Base-by-base conservation (phyloP, 768 basidiomycete species). In the Xerocomus potaroensis region DNA sequence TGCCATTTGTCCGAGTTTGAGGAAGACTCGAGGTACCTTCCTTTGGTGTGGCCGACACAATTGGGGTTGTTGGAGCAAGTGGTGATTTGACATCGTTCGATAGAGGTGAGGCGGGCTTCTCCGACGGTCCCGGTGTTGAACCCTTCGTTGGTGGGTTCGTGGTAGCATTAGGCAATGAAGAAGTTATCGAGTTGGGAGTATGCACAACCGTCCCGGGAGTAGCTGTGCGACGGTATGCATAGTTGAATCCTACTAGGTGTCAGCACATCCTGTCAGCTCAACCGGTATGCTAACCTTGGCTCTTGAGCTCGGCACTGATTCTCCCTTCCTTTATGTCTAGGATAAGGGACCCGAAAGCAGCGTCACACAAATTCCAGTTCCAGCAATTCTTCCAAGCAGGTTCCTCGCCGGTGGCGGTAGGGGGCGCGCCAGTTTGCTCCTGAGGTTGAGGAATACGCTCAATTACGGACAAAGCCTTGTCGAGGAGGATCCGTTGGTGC, bases 311-410 rank as follows among this genome's bases (percentile, higher is more conserved):
- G 0, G 87, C 86, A 48, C 90, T 93, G 37, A 99, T 81, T 40
- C 94, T 75, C 7, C 95, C 93, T 49, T 98, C 94, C 57, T 87
- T 87, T 57, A 98, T 71, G 55, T 96, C 92, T 36, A 99, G 71
- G 1, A 96, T 72, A 27, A 99, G 76, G 10, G 82, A 83, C 2
- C 96, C 95, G 50, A 86, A 96, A 2, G 92, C 89, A 6, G 95
- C 95, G 57, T 99, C 96, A 53, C 93, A 93, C 34, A 98, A 70
- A 60, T 97, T 95, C 95, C 95, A 96, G 64, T 96, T 92, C 95
- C 95, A 97, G 64, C 91, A 92, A 64, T 96, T 97, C 69, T 97
- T 99, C 96, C 96, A 99, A 0, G 90, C 84, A 3, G 86, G 83
- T 57, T 97, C 93, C 64, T 99, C 95, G 3, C 78, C 77, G 3